Conservation (phyloP, 345 rosid species). For the Luvunga scandens region DNA sequence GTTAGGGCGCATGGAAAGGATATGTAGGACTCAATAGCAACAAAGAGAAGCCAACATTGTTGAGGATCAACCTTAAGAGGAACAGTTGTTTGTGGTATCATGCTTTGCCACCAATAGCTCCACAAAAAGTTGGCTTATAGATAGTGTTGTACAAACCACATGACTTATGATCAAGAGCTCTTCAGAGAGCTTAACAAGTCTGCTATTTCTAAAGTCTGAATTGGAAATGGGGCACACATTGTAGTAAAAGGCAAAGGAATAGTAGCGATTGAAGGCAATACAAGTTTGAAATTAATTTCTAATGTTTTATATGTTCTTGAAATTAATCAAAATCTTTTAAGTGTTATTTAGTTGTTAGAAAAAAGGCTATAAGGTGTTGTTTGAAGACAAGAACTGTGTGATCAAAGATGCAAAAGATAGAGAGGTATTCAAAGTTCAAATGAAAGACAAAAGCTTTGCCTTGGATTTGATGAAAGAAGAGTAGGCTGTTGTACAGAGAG, state of each 20-base stretch:
- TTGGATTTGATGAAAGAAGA: background rate
- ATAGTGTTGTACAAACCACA: background rate
- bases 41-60: slow-evolving; percentile 3
- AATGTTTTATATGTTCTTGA: background rate
- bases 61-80: background rate
- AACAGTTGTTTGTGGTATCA: background rate
- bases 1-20: background rate
- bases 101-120: background rate
- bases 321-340: background rate
- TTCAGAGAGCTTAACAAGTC: background rate
- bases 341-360: background rate
- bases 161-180: background rate
- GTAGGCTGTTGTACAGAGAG: background rate
- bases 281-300: slow-evolving; percentile 7
- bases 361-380: too few relatives aligned
- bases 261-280: background rate
- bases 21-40: slow-evolving; percentile 7
- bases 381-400: background rate
- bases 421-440: slow-evolving; percentile 4
- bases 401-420: background rate
- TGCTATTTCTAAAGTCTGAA: background rate
- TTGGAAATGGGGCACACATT: background rate
- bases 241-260: background rate
- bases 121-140: background rate
- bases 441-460: slow-evolving; percentile 3